phyloP scores from a whole-genome alignment of 164 flowering plant species.

The Stephania yunnanensis region DNA sequence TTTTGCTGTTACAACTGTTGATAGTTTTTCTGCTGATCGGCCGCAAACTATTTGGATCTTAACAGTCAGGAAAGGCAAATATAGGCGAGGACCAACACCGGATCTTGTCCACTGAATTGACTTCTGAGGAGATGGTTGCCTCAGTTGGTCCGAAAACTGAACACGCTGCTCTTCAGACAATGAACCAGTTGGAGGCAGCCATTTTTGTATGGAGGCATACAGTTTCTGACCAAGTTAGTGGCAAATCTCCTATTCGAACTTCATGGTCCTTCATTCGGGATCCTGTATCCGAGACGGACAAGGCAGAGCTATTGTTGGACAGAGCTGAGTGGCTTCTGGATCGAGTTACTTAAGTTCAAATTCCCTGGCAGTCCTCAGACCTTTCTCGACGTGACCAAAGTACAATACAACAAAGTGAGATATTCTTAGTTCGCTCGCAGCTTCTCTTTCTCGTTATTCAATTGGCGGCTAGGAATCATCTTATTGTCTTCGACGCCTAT shows the following conservation, averaged over 20 bases:
- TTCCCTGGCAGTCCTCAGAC: constrained; percentile 77
- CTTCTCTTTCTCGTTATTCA: neutral
- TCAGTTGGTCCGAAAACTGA: constrained; percentile 54
- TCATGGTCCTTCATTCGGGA: constrained; percentile 80
- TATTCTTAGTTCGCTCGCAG: neutral
- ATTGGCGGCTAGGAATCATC: neutral
- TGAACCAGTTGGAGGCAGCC: constrained; percentile 70
- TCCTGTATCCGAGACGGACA: constrained; percentile 51
- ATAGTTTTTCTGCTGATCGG: neutral
- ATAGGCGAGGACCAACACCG: constrained; percentile 67
- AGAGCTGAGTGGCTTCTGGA: constrained; percentile 53
- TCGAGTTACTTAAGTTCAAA: constrained; percentile 39
- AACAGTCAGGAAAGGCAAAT: constrained; percentile 66
- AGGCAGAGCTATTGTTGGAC: constrained; percentile 36
- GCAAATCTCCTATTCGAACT: constrained; percentile 54
- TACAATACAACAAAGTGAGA: constrained; percentile 78
- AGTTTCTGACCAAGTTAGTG: constrained; percentile 31
- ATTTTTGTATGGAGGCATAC: constrained; percentile 59
- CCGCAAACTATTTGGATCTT: neutral
- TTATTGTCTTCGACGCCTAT: no score
- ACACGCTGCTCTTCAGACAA: constrained; percentile 51
- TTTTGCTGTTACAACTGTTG: neutral
- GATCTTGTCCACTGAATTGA: constrained; percentile 37
- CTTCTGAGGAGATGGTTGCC: constrained; percentile 46
- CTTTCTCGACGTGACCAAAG: constrained; percentile 72